These are phyloP conservation scores for Dentipellis sp. DNA, from an alignment of 768 basidiomycete species.

Conservation along the genomic window DNA sequence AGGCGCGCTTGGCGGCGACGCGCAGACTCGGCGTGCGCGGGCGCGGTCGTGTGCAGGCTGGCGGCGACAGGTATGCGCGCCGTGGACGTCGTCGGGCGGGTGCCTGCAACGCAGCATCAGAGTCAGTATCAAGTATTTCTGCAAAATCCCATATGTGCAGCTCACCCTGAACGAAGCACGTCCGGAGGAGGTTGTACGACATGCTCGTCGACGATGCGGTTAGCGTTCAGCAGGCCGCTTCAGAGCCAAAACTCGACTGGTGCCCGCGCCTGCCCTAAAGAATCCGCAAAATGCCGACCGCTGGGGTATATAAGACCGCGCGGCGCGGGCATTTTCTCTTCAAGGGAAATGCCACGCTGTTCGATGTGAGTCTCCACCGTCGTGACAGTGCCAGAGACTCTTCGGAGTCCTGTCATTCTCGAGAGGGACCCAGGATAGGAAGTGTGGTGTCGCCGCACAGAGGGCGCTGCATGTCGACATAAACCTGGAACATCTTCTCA, in stretches of 20 bases:
- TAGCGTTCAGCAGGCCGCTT: not conserved
- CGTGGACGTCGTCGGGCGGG: conserved; percentile 29
- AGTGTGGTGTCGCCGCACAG: conserved; percentile 45
- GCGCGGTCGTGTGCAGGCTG: conserved; percentile 39
- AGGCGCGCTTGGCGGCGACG: conserved; percentile 28
- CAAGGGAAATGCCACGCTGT: conserved; percentile 55
- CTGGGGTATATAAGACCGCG: not conserved
- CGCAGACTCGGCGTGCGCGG: conserved; percentile 21
- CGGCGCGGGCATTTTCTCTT: conserved; percentile 7
- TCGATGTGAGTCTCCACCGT: conserved; percentile 39
- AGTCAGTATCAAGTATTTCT: too few species aligned
- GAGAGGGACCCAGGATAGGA: conserved; percentile 49
- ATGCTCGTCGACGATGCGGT: not conserved
- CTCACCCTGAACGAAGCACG: not conserved
- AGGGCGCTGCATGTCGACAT: conserved; percentile 57
- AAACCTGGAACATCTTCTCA: conserved; percentile 35
- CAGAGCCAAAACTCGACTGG: not conserved
- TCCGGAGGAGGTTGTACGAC: not conserved
- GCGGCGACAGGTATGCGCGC: conserved; percentile 24
- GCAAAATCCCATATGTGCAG: too few species aligned
- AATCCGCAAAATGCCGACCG: not conserved
- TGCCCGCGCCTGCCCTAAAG: not conserved
- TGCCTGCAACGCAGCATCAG: not conserved
- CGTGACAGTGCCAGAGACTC: conserved; percentile 54
- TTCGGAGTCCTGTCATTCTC: conserved; percentile 42